Conservation (phyloP, 495 filamentous ascomycete species). For the Astrothelium subdiscretum region DNA sequence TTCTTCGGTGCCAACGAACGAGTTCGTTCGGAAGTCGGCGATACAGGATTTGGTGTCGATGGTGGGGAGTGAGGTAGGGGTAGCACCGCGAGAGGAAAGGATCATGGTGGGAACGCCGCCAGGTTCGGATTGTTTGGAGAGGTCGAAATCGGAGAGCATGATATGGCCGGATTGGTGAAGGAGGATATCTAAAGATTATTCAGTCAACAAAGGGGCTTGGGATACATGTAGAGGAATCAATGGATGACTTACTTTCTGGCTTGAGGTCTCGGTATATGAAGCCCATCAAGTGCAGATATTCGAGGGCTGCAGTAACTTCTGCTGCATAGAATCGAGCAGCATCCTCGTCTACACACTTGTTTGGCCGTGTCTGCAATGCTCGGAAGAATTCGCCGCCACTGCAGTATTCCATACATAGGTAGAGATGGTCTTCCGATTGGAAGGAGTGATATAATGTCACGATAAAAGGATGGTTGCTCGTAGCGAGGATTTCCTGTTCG, state of each 20-base stretch:
- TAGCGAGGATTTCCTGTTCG: slow-evolving; percentile 95
- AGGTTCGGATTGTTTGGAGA: slow-evolving; percentile 94
- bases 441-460: slow-evolving; percentile 97
- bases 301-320: slow-evolving; percentile 93
- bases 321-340: slow-evolving; percentile 96
- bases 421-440: slow-evolving; percentile 96
- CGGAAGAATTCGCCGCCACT: slow-evolving; percentile 97
- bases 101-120: slow-evolving; percentile 97
- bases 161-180: slow-evolving; percentile 97
- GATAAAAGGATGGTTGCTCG: slow-evolving; percentile 97
- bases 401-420: slow-evolving; percentile 99
- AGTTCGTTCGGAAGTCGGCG: slow-evolving; percentile 95
- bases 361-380: slow-evolving; percentile 89
- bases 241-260: slow-evolving; percentile 69
- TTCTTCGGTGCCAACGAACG: slow-evolving; percentile 95
- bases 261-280: slow-evolving; percentile 98
- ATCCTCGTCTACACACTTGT: slow-evolving; percentile 93
- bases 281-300: slow-evolving; percentile 97
- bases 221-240: not conserved
- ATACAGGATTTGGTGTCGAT: slow-evolving; percentile 99
- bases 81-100: slow-evolving; percentile 56
- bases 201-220: slow-evolving; percentile 11
- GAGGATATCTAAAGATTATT: slow-evolving; percentile 61
- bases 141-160: slow-evolving; percentile 98
- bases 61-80: slow-evolving; percentile 70